Evolutionary conservation across 106 monocot species (phyloP).

Genomic region (Alisma plantagoaquatica): DNA sequence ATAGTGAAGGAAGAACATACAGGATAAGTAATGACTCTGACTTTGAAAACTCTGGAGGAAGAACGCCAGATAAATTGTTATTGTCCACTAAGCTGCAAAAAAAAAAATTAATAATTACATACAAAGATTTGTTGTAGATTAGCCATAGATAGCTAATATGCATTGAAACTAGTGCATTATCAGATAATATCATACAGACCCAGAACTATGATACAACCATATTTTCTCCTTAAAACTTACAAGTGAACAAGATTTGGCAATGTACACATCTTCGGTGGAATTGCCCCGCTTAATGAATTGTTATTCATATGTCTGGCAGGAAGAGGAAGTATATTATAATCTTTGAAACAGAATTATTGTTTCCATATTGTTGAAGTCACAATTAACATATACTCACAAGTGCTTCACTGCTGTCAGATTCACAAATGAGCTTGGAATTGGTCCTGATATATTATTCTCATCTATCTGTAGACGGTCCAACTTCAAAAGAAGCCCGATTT

Average conservation of each 20-base stretch:
- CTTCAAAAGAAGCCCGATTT: not conserved
- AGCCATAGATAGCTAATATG: no score
- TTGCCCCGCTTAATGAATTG: not conserved
- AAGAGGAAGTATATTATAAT: not conserved
- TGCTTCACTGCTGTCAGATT: not conserved
- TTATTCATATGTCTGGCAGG: constrained; percentile 2
- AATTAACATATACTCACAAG: constrained; percentile 2
- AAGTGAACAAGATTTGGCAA: constrained; percentile 1
- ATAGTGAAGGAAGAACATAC: no score
- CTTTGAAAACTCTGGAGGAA: constrained; percentile 3
- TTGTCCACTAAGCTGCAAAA: constrained; percentile 2
- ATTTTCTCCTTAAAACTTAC: constrained; percentile 1
- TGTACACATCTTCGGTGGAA: not conserved
- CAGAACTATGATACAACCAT: not conserved
- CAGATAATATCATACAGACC: not conserved
- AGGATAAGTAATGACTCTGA: not conserved
- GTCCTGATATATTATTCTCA: not conserved
- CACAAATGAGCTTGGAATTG: not conserved
- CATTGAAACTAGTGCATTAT: not conserved
- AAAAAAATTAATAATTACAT: not conserved
- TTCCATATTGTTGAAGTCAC: no score
- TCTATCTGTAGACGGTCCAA: constrained; percentile 3
- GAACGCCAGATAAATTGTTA: constrained; percentile 2
- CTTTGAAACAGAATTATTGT: not conserved
- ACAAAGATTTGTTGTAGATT: no score